Conservation (phyloP, 257 asterid genomes). For the Nicotiana paniculata region DNA sequence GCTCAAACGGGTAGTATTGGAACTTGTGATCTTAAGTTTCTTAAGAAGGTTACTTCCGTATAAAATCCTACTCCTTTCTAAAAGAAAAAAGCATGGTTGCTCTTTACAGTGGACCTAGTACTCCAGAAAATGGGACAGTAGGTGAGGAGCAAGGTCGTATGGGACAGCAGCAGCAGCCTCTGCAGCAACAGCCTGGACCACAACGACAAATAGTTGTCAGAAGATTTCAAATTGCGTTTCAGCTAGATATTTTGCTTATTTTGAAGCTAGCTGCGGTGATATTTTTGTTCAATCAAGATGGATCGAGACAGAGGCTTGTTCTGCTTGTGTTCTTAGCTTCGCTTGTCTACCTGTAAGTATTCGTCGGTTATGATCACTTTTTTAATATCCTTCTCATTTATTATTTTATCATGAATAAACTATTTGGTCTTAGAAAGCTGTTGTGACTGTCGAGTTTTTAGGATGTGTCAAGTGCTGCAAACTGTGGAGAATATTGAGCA, state of each 20-base stretch:
- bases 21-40: background rate
- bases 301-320: conserved; percentile 79
- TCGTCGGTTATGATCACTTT: conserved; percentile 1
- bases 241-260: conserved; percentile 74
- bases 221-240: conserved; percentile 86
- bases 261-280: conserved; percentile 87
- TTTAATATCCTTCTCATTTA: background rate
- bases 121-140: conserved; percentile 46
- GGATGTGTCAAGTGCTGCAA: background rate
- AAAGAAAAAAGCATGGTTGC: background rate
- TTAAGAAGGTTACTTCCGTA: background rate
- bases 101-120: conserved; percentile 47
- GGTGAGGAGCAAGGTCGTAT: conserved; percentile 59
- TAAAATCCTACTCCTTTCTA: background rate
- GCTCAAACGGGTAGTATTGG: background rate
- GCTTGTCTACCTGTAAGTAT: conserved; percentile 78
- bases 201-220: conserved; percentile 72
- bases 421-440: background rate
- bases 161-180: conserved; percentile 39
- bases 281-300: conserved; percentile 94
- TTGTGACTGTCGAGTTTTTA: background rate
- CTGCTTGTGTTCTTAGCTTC: conserved; percentile 76
- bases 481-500: background rate
- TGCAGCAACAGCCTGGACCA: conserved; percentile 52
- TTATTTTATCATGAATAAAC: background rate